Evolutionary conservation across 371 early-diverging fungal genomes (phyloP).

Genomic region (Syncephalastrum sp.): DNA sequence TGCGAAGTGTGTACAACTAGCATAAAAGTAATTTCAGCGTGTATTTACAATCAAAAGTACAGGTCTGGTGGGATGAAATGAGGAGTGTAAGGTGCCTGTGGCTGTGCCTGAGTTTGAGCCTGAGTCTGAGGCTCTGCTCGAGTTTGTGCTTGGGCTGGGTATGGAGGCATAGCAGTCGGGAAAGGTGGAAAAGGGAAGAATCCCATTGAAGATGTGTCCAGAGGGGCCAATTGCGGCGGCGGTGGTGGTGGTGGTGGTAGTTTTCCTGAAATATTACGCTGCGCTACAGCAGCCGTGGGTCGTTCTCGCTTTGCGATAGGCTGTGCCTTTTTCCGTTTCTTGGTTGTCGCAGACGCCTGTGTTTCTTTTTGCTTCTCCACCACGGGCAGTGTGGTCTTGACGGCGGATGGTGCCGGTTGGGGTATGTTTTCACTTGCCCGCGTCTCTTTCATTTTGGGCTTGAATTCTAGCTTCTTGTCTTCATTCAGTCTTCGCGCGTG

Average conservation of each 20-base stretch:
- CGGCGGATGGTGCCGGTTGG: background rate
- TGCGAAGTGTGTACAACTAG: too few relatives aligned
- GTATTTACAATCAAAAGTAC: constrained; percentile 21
- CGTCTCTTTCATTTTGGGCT: background rate
- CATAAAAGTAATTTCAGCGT: background rate
- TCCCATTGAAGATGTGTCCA: background rate
- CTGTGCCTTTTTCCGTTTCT: background rate
- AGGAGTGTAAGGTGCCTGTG: background rate
- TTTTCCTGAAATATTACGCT: background rate
- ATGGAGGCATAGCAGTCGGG: background rate
- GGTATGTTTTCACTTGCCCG: constrained; percentile 5
- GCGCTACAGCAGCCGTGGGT: too few relatives aligned
- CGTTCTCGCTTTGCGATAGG: background rate
- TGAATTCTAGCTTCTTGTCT: constrained; percentile 7
- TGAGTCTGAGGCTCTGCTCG: background rate
- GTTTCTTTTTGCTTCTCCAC: background rate
- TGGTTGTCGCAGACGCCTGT: background rate
- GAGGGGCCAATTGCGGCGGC: background rate
- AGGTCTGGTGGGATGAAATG: constrained; percentile 39
- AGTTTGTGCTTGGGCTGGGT: background rate
- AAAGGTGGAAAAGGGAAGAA: background rate
- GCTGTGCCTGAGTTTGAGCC: background rate
- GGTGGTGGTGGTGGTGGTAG: background rate
- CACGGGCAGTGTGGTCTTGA: background rate
- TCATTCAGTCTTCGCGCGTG: constrained; percentile 3